Evolutionary conservation across 2,329 filamentous ascomycete genomes (phyloP).

Genomic region (Hymenoscyphus occultus): DNA sequence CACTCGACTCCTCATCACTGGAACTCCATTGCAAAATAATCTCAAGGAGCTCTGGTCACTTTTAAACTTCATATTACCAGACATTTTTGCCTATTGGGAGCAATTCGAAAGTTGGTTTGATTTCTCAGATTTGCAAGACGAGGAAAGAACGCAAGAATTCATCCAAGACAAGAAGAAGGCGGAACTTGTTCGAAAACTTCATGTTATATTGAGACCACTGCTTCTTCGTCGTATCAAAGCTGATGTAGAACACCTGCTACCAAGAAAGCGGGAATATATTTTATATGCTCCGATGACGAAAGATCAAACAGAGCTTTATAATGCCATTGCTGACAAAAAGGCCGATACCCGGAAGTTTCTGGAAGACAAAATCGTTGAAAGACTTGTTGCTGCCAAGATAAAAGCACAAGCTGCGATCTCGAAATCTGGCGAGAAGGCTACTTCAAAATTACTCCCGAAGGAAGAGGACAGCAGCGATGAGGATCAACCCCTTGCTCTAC

Average conservation of each 20-base stretch:
- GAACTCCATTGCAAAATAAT: conserved; percentile 94
- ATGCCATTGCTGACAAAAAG: conserved; percentile 55
- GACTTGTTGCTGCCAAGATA: conserved; percentile 49
- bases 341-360: conserved; percentile 70
- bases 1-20: conserved; percentile 87
- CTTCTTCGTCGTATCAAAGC: conserved; percentile 85
- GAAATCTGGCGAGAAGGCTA: conserved; percentile 17
- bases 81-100: conserved; percentile 89
- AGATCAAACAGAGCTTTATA: conserved; percentile 88
- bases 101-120: conserved; percentile 97
- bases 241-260: conserved; percentile 87
- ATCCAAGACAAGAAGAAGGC: conserved; percentile 75
- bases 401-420: conserved; percentile 41
- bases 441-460: conserved; percentile 10
- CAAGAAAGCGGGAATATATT: conserved; percentile 95
- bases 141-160: conserved; percentile 73
- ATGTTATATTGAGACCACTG: conserved; percentile 89
- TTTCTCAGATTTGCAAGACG: conserved; percentile 87
- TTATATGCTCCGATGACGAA: conserved; percentile 88
- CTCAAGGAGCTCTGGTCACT: conserved; percentile 92
- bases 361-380: conserved; percentile 72
- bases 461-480: conserved; percentile 32
- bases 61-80: conserved; percentile 87
- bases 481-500: conserved; percentile 30
- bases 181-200: conserved; percentile 80